Evolutionary conservation across 352 stramenopile genomes (phyloP).

Genomic region (Pythium volutum): DNA sequence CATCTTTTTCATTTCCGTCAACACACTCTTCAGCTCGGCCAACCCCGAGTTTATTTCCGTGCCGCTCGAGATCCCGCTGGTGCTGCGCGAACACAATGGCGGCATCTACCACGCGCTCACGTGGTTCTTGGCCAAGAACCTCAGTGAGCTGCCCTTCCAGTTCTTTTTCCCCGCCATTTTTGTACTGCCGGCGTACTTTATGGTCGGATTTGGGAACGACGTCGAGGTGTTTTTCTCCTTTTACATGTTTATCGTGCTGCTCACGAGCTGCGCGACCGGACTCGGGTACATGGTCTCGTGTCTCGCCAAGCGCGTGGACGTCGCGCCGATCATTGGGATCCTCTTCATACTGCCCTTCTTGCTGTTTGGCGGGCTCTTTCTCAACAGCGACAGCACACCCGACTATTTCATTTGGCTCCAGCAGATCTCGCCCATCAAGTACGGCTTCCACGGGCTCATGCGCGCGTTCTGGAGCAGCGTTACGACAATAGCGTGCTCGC

Average conservation of each 20-base stretch:
- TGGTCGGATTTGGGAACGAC: conserved; percentile 33
- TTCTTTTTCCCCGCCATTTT: conserved; percentile 28
- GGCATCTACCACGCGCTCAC: conserved; percentile 28
- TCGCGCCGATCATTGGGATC: conserved; percentile 34
- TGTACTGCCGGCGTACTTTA: conserved; percentile 34
- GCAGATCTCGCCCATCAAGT: conserved; percentile 34
- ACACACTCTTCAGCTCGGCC: conserved; percentile 42
- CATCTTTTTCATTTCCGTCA: conserved; percentile 47
- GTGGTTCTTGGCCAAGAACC: conserved; percentile 39
- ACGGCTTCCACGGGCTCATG: conserved; percentile 35
- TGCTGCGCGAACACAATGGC: conserved; percentile 34
- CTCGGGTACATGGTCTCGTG: conserved; percentile 40
- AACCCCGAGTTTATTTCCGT: conserved; percentile 21
- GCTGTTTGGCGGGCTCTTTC: conserved; percentile 38
- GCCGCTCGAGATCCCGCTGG: conserved; percentile 32
- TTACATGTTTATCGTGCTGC: conserved; percentile 24
- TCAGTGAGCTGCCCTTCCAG: conserved; percentile 31
- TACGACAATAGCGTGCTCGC: conserved; percentile 24
- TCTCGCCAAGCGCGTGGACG: conserved; percentile 24
- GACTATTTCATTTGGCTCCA: conserved; percentile 39
- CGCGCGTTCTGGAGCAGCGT: conserved; percentile 31
- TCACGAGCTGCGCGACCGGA: conserved; percentile 18
- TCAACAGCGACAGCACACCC: conserved; percentile 31
- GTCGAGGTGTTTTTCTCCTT: conserved; percentile 32
- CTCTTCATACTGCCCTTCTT: conserved; percentile 38